Evolutionary conservation across 257 asterid genomes (phyloP), one percentile per base, ranked within the genome.

Genomic region (Jacaranda mimosifolia): DNA sequence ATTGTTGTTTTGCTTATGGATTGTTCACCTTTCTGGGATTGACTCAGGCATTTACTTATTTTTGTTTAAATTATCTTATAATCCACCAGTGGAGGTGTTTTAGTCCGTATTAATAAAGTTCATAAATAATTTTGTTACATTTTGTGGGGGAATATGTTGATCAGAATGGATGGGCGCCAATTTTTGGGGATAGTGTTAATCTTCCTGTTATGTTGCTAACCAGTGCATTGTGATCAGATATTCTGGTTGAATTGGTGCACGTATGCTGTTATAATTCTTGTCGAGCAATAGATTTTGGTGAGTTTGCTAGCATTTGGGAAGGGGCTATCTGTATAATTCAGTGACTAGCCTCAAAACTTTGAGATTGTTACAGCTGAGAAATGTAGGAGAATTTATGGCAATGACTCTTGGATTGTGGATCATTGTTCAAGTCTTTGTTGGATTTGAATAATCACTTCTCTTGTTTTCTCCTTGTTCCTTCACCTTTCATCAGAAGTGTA

Each of bases 101-200:
- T 70, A 46, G 39, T 70, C 52, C 42, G 14, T 79, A 69, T 51
- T 49, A 60, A 35, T 38, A 26, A 49, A 73, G 77, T 45, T 46
- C 59, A 74, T 77, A 72, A 80, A 81, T 77, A 85, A 80, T 81
- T n/a, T n/a, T 70, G n/a, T 49, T 64, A n/a, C 78, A 79, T 42
- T 74, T 72, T 79, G 62, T 73, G 77, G 72, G 42, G 72, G 57
- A 43, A 76, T 60, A 0, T 56, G 40, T 42, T 55, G 53, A 4
- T 69, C 19, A 69, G 74, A 72, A 60, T 63, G 57, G 18, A 58
- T 73, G 43, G 19, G 35, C 39, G 35, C 39, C 48, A 19, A 15
- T 55, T 73, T 26, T 13, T 1, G 19, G 70, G 70, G 46, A 63
- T 53, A 38, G 45, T 63, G 10, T 26, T 11, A 46, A 46, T 63